Evolutionary conservation across 805 yeast genomes (phyloP), one percentile per base, ranked within the genome.

Genomic region (Wickerhamiella lipophila): DNA sequence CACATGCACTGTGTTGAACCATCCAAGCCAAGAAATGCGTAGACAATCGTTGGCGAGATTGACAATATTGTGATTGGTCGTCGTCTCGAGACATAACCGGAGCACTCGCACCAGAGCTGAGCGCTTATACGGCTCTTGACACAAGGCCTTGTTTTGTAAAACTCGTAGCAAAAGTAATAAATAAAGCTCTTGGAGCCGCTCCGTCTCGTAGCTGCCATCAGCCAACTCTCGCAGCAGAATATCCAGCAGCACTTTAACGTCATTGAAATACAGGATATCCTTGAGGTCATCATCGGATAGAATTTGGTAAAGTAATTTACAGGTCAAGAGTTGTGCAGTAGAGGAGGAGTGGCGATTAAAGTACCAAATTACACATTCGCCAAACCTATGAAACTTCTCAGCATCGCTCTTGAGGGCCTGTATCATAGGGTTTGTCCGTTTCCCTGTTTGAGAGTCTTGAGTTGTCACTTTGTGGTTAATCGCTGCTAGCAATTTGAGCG

Each of bases 221-320:
- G 75, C 74, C 48, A 89, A 68, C 60, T 88, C 95, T 47, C 97
- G 68, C 1, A 88, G 70, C 47, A 88, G 70, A 8, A 88, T 87
- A 58, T 86, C 95, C 12, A 83, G 78, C 50, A 88, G 72, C 6
- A 88, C 94, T 56, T 81, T 79, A 51, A 88, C 65, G 61, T 88
- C 97, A 58, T 88, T 88, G 53, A 84, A 69, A 60, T 88, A 88
- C 44, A 86, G 76, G 56, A 80, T 71, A 51, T 80, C 82, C 9
- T 7, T 23, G 23, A 22, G 23, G 32, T 66, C 65, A 5, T 79
- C 70, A 3, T 79, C 75, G 1, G 88, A 79, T 64, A 88, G 76
- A 1, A 88, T 73, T 50, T 83, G 64, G 61, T 84, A 85, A 7
- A 88, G 67, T 50, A 85, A 71, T 64, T 88, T 88, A 56, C 88